Conservation (phyloP, 1,284 basidiomycete genomes). For the Heterobasidion parviporum region DNA sequence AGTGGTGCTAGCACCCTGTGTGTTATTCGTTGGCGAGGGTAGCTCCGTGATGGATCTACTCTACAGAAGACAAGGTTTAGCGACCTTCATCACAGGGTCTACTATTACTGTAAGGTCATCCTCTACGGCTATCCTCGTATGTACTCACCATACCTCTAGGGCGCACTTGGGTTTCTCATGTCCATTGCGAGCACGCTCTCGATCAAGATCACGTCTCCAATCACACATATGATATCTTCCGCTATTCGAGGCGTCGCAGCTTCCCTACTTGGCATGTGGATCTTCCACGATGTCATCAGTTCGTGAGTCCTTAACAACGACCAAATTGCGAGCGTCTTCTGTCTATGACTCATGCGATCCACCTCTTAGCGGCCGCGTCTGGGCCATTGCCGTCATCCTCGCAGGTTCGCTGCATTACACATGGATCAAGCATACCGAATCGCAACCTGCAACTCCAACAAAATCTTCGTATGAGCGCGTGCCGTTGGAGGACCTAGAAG, state of each 20-base stretch:
- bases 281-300: constrained; percentile 71
- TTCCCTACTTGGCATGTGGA: constrained; percentile 65
- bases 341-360: background rate
- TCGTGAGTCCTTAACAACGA: constrained; percentile 37
- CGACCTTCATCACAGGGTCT: constrained; percentile 73
- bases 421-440: constrained; percentile 74
- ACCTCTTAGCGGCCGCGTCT: constrained; percentile 57
- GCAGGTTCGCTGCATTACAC: constrained; percentile 79
- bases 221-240: constrained; percentile 88
- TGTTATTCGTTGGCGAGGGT: constrained; percentile 66
- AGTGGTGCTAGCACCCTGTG: constrained; percentile 53
- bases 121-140: background rate
- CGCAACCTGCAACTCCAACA: constrained; percentile 19
- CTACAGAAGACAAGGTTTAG: constrained; percentile 36
- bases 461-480: constrained; percentile 33
- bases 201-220: constrained; percentile 88
- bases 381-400: constrained; percentile 75
- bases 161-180: constrained; percentile 80
- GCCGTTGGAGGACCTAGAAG: constrained; percentile 42
- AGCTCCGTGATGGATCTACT: constrained; percentile 52
- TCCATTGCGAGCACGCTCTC: constrained; percentile 83
- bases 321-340: background rate
- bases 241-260: constrained; percentile 79
- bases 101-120: constrained; percentile 51
- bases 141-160: constrained; percentile 31